These are phyloP conservation scores for Tuber indicum DNA, from an alignment of 495 filamentous ascomycete species.

Conservation along the genomic window DNA sequence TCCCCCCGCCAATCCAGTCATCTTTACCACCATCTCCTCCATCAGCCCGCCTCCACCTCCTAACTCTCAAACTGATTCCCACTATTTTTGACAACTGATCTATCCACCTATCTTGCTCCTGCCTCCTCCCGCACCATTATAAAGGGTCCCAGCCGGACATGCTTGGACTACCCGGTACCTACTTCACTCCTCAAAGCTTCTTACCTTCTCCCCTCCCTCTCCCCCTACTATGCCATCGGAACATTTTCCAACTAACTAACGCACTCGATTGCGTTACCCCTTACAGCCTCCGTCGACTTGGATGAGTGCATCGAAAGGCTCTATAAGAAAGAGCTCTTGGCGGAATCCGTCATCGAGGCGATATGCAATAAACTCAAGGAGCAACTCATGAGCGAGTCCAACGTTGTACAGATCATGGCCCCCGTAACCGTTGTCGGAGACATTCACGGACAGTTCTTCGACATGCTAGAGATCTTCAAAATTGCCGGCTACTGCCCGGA, in stretches of 20 bases:
- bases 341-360: conserved; percentile 96
- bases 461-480: conserved; percentile 97
- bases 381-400: conserved; percentile 98
- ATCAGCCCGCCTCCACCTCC: conserved; percentile 16
- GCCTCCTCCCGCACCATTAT: conserved; percentile 15
- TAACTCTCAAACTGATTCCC: conserved; percentile 10
- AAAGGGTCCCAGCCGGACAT: conserved; percentile 46
- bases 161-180: conserved; percentile 83
- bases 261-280: conserved; percentile 10
- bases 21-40: conserved; percentile 14
- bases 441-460: conserved; percentile 98
- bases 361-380: conserved; percentile 99
- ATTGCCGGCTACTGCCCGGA: conserved; percentile 95
- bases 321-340: conserved; percentile 91
- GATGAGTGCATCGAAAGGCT: conserved; percentile 95
- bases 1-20: conserved; percentile 3
- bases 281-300: conserved; percentile 83
- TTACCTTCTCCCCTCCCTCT: conserved; percentile 10
- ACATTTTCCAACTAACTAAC: conserved; percentile 12
- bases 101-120: conserved; percentile 33
- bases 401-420: conserved; percentile 93
- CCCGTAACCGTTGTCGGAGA: conserved; percentile 98
- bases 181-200: conserved; percentile 16
- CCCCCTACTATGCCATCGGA: not conserved
- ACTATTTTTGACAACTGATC: conserved; percentile 7